Evolutionary conservation across 768 basidiomycete genomes (phyloP).

Genomic region (Tylopilus plumbeoviolaceoides): DNA sequence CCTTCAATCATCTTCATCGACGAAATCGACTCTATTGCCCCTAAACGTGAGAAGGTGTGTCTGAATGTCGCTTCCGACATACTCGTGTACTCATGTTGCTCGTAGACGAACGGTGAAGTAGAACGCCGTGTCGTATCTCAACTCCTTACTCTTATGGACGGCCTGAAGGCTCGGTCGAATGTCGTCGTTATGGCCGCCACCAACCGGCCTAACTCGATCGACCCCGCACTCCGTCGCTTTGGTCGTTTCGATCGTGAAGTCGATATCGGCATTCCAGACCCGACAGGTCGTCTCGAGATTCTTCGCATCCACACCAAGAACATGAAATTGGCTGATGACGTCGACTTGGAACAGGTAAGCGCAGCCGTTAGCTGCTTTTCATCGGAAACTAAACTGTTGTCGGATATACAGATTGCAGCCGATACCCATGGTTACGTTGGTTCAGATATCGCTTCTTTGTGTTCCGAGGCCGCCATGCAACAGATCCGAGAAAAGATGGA

Average conservation of each 20-base stretch:
- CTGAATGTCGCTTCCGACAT: neutral
- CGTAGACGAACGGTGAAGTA: conserved; percentile 96
- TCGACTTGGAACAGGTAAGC: conserved; percentile 88
- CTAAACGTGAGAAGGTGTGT: conserved; percentile 95
- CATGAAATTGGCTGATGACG: conserved; percentile 97
- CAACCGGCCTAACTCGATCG: conserved; percentile 98
- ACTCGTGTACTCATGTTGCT: conserved; percentile 3
- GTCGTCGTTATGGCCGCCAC: conserved; percentile 99
- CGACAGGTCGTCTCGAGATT: conserved; percentile 97
- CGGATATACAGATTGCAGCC: conserved; percentile 75
- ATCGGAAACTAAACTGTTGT: conserved; percentile 4
- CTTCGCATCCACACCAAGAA: conserved; percentile 99
- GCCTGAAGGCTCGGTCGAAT: conserved; percentile 96
- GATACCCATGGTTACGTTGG: conserved; percentile 99
- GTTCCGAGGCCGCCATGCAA: conserved; percentile 99
- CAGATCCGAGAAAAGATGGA: conserved; percentile 99
- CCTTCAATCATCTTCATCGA: conserved; percentile 99
- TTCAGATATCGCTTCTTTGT: conserved; percentile 94
- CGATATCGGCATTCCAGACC: conserved; percentile 99
- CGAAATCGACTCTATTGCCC: conserved; percentile 98
- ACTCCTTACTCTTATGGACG: conserved; percentile 98
- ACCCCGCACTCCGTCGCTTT: conserved; percentile 97
- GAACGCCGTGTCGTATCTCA: conserved; percentile 99
- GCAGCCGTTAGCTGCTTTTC: neutral
- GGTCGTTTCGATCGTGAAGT: conserved; percentile 99